Percentiles rank a stretch among this genome's conserved stretches.
Evolutionary conservation across 306 rosid species (phyloP).

Genomic region (Ceratonia siliqua): DNA sequence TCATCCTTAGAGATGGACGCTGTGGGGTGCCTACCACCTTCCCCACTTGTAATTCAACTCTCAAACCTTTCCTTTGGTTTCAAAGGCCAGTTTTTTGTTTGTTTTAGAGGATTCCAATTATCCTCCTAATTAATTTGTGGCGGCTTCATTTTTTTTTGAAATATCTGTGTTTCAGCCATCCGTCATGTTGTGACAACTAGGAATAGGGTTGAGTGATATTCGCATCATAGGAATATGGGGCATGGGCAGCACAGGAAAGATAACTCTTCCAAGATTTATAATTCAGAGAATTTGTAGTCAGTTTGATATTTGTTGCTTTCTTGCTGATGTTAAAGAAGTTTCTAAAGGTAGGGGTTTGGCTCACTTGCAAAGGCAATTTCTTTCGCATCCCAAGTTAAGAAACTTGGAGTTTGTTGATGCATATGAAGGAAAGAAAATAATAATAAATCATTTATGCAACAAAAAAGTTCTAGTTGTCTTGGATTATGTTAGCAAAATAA

Average conservation of each 20-base stretch:
- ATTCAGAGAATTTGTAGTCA: conserved; percentile 8
- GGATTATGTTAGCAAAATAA: background rate
- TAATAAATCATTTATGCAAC: background rate
- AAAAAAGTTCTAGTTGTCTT: background rate
- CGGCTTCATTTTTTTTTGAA: too few relatives aligned
- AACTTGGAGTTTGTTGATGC: background rate
- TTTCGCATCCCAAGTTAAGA: background rate
- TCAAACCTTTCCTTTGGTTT: too few relatives aligned
- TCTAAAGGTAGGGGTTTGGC: conserved; percentile 24
- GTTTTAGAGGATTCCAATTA: too few relatives aligned
- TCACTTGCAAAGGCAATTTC: conserved; percentile 21
- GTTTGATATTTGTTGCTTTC: conserved; percentile 30
- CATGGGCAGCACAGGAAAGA: conserved; percentile 39
- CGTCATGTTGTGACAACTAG: too few relatives aligned
- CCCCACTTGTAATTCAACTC: too few relatives aligned
- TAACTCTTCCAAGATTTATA: conserved; percentile 38
- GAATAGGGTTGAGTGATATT: conserved; percentile 7
- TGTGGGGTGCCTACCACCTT: too few relatives aligned
- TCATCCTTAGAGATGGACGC: too few relatives aligned
- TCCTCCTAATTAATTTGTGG: too few relatives aligned
- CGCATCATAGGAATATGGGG: conserved; percentile 42
- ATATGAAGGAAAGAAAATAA: background rate
- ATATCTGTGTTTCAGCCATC: too few relatives aligned
- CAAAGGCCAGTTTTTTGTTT: too few relatives aligned
- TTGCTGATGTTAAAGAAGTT: conserved; percentile 35